phyloP scores from a whole-genome alignment of 2,329 filamentous ascomycete genomes.

The Botrytis tulipae region DNA sequence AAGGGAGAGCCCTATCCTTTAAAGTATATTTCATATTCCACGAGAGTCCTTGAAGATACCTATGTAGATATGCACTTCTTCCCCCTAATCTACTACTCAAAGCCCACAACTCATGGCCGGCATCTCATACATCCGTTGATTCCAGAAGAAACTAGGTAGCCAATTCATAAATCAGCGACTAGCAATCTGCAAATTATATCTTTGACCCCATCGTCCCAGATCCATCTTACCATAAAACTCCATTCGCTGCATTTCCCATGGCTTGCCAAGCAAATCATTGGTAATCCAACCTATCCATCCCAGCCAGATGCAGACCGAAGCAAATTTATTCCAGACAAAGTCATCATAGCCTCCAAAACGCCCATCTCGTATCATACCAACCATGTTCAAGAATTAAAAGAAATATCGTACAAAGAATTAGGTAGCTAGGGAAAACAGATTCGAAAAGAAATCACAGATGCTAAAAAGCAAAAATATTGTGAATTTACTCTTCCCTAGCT shows the following conservation, averaged over 20 bases:
- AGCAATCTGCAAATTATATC: not conserved
- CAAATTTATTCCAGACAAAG: not conserved
- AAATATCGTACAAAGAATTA: slow-evolving; percentile 6
- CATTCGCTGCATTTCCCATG: not conserved
- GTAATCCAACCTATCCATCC: not conserved
- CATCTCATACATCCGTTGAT: not conserved
- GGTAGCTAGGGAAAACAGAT: not conserved
- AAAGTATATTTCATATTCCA: not conserved
- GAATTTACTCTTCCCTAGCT: not conserved
- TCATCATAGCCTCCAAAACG: not conserved
- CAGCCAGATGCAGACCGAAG: not conserved
- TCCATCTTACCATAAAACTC: slow-evolving; percentile 2
- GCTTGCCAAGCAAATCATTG: not conserved
- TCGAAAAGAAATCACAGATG: not conserved
- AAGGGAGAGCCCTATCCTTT: no score
- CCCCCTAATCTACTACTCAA: not conserved
- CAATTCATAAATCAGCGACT: not conserved
- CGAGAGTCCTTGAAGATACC: not conserved
- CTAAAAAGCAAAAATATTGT: not conserved
- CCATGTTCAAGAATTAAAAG: slow-evolving; percentile 3
- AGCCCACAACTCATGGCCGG: not conserved
- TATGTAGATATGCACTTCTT: not conserved
- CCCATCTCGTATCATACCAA: not conserved
- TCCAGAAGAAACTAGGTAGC: not conserved
- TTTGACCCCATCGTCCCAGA: not conserved